These are phyloP conservation scores for Salix viminalis DNA, from an alignment of 345 rosid species.

Conservation along the genomic window DNA sequence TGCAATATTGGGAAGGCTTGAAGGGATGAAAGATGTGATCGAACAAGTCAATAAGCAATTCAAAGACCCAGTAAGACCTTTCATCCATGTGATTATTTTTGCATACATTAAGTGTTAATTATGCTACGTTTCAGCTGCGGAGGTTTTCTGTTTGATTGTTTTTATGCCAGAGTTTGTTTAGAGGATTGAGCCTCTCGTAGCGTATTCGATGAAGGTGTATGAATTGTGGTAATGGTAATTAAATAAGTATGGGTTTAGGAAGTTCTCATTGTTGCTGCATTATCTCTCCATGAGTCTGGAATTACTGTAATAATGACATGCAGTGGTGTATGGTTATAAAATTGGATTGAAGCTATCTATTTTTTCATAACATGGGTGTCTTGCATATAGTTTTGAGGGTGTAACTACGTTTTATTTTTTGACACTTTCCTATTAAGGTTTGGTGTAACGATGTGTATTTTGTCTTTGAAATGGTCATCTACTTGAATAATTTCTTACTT, in stretches of 20 bases:
- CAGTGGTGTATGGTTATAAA: neutral
- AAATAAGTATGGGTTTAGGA: neutral
- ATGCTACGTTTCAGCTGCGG: neutral
- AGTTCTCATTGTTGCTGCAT: neutral
- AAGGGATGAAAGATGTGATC: conserved; percentile 96
- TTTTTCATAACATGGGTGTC: neutral
- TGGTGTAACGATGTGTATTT: neutral
- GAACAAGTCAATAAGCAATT: conserved; percentile 95
- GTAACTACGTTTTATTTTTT: neutral
- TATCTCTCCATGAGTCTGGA: neutral
- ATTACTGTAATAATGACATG: neutral
- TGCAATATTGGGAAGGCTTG: conserved; percentile 94
- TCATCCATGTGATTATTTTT: conserved; percentile 2
- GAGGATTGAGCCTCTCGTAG: neutral
- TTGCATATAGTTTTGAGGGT: neutral
- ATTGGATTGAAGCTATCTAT: neutral
- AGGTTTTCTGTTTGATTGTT: neutral
- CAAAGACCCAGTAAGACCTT: conserved; percentile 77
- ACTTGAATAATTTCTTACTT: neutral
- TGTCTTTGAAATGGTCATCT: neutral
- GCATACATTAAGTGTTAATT: neutral
- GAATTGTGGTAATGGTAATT: neutral
- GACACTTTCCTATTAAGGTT: neutral
- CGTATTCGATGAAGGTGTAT: neutral
- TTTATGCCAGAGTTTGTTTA: neutral